These are phyloP conservation scores for Bolboschoenus planiculmis DNA, from an alignment of 176 grass and related monocot species.

Conservation along the genomic window DNA sequence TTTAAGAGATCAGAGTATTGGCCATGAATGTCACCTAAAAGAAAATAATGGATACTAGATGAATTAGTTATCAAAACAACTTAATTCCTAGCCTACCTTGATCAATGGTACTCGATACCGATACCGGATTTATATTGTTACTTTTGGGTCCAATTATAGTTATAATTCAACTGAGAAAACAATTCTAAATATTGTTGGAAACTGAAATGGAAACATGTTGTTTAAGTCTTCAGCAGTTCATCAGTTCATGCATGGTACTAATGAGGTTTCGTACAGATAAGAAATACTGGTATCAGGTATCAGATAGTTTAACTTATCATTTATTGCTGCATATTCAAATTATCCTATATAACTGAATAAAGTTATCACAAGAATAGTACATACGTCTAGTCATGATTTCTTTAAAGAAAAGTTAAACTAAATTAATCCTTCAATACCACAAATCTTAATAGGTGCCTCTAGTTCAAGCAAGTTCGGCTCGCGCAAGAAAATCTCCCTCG, in stretches of 20 bases:
- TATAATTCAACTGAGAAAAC: too few species aligned
- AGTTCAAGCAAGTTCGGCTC: constrained; percentile 57
- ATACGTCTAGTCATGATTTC: not conserved
- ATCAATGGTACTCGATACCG: not conserved
- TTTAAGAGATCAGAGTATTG: constrained; percentile 45
- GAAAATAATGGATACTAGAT: not conserved
- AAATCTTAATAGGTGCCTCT: constrained; percentile 49
- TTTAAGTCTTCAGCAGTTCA: not conserved
- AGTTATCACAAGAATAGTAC: not conserved
- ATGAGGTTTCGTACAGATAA: not conserved
- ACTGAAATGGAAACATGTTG: not conserved
- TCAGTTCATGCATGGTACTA: not conserved
- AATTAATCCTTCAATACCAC: constrained; percentile 16
- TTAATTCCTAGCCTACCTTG: not conserved
- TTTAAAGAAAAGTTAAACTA: not conserved
- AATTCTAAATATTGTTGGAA: not conserved
- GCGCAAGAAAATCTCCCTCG: constrained; percentile 46
- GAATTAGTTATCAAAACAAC: not conserved
- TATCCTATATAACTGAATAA: not conserved
- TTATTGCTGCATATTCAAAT: not conserved
- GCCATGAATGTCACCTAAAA: constrained; percentile 50
- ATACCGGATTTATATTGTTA: not conserved
- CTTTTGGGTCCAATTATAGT: not conserved
- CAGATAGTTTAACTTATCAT: not conserved
- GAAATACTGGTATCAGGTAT: not conserved